Evolutionary conservation across 192 early-diverging fungal genomes (phyloP), one percentile per base, ranked within the genome.

Genomic region (Ramicandelaber brevisporus): DNA sequence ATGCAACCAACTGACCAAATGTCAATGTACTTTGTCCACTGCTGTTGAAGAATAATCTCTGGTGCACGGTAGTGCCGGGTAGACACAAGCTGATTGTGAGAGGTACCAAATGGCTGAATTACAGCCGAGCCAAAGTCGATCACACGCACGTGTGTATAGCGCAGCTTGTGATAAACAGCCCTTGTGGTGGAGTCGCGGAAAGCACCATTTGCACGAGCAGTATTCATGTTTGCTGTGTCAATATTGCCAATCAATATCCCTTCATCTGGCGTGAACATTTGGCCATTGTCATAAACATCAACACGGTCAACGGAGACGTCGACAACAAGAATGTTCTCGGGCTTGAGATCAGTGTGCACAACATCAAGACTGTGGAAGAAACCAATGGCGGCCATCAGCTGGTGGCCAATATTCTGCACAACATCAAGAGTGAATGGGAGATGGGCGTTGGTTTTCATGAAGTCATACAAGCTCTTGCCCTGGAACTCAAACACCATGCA

Each of bases 401-500:
- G 82, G 14, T 38, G 34, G 14, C 68, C 70, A 41, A 87, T 65
- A 8, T 60, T 38, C 30, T 64, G 64, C 20, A 82, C 73, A 25
- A 83, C 73, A 29, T 43, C 28, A 3, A 61, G 35, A 11, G 74
- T 68, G 35, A 87, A 80, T 3, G 82, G 78, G 3, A 51, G 44
- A 34, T 81, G 83, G 2, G 55, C 26, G 41, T 78, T 79, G 20
- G 63, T 55, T 43, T 87, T 80, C 12, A 87, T 46, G 43, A 69
- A 87, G 40, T 87, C 82, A 53, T 76, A 87, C 10, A 83, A 47
- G 20, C 61, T 66, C 29, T 65, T 57, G 10, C 59, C 60, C n/a
- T 78, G 48, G n/a, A 83, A 59, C n/a, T 75, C 73, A 58, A 87
- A 87, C 16, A 87, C 82, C 77, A 87, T 87, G 55, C 82, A 87